phyloP scores from a whole-genome alignment of 2,329 filamentous ascomycete species.

The Magnaporthiopsis incrustans region DNA sequence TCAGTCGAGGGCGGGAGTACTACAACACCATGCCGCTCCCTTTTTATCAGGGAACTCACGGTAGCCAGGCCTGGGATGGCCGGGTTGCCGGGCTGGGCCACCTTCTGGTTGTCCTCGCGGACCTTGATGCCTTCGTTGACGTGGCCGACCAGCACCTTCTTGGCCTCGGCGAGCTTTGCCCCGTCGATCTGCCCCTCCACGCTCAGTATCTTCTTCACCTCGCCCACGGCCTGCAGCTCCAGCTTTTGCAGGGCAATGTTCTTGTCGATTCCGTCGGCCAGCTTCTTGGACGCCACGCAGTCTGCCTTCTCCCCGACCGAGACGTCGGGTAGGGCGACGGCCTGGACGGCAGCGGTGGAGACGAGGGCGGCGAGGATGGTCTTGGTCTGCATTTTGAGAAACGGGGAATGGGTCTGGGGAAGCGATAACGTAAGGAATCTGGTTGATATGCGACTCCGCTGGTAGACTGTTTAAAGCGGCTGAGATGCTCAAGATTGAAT shows the following conservation, averaged over 20 bases:
- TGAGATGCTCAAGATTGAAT: no score
- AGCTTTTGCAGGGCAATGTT: neutral
- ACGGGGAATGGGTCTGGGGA: no score
- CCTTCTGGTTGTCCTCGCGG: neutral
- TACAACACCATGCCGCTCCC: no score
- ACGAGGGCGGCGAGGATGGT: neutral
- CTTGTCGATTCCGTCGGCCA: neutral
- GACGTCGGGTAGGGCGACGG: neutral
- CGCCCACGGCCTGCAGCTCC: neutral
- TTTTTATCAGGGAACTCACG: neutral
- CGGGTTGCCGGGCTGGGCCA: neutral
- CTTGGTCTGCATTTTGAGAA: constrained; percentile 2
- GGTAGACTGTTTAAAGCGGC: no score
- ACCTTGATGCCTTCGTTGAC: constrained; percentile 3
- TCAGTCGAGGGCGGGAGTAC: no score
- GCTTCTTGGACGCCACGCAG: neutral
- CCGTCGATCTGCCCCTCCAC: neutral
- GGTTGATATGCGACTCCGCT: no score
- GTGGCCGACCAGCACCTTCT: neutral
- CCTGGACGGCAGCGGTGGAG: neutral
- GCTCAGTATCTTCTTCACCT: neutral
- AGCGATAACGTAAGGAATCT: no score
- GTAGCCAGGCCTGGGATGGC: constrained; percentile 1
- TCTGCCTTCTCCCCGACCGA: neutral
- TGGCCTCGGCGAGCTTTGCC: neutral